These are phyloP conservation scores for Pyracantha coccinea DNA, from an alignment of 331 rosid species.

Conservation along the genomic window DNA sequence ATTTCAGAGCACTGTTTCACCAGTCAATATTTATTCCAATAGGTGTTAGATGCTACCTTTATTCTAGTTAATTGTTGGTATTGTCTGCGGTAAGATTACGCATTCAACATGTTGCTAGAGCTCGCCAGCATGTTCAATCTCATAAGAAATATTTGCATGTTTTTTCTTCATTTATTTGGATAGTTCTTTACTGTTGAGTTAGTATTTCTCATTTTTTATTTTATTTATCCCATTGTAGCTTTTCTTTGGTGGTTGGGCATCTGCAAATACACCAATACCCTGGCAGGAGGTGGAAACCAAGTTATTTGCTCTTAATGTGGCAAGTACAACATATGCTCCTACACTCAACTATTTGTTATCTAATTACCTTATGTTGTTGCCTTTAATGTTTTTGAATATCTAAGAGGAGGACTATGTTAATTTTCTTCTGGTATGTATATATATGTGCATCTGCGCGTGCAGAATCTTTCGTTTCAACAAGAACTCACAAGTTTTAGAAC, in stretches of 20 bases:
- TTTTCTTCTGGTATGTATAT: background rate
- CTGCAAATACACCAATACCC: constrained; percentile 60
- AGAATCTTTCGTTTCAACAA: background rate
- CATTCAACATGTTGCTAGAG: background rate
- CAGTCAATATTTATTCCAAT: background rate
- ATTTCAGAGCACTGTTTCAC: background rate
- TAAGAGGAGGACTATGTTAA: background rate
- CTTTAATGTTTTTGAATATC: background rate
- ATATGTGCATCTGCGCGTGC: background rate
- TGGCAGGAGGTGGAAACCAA: constrained; percentile 98
- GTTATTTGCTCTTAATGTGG: constrained; percentile 87
- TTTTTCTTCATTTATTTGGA: background rate
- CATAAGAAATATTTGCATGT: background rate
- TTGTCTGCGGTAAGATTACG: background rate
- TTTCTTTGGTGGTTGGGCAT: constrained; percentile 68
- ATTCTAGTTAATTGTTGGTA: background rate
- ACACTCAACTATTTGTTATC: background rate
- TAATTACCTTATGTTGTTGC: constrained; percentile 14
- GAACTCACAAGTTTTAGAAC: background rate
- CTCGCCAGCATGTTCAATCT: background rate
- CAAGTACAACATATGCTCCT: constrained; percentile 39
- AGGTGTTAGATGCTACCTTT: background rate
- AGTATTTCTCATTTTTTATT: background rate
- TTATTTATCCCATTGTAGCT: constrained; percentile 45
- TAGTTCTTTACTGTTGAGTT: constrained; percentile 1